These are phyloP conservation scores for Eucalyptus caleyi DNA, from an alignment of 345 rosid species.

Conservation along the genomic window DNA sequence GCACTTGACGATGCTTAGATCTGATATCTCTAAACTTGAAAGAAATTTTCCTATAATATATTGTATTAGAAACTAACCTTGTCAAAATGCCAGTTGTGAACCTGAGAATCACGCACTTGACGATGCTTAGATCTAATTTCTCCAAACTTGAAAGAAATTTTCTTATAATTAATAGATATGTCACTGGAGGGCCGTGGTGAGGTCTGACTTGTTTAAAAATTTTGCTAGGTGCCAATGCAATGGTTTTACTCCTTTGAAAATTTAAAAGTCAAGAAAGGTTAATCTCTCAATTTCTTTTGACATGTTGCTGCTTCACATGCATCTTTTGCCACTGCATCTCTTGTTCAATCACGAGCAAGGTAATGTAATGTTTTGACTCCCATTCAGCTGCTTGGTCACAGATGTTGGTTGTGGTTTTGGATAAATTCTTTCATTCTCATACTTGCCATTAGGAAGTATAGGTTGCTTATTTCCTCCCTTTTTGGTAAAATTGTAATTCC, in stretches of 20 bases:
- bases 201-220: neutral
- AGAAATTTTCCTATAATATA: neutral
- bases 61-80: no score
- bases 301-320: neutral
- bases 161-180: neutral
- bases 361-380: neutral
- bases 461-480: neutral
- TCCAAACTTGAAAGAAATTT: no score
- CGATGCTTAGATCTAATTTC: no score
- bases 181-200: neutral
- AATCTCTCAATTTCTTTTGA: neutral
- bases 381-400: neutral
- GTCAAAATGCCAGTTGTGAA: rapidly evolving
- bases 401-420: neutral
- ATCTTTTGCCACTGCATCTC: neutral
- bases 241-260: neutral
- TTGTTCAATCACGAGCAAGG: neutral
- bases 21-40: neutral
- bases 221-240: neutral
- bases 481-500: neutral
- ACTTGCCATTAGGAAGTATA: neutral
- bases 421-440: neutral
- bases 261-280: neutral
- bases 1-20: neutral
- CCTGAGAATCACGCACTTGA: no score